Evolutionary conservation across 129 eudicot genomes (phyloP), one percentile per base, ranked within the genome.

Genomic region (Flaveria robusta): DNA sequence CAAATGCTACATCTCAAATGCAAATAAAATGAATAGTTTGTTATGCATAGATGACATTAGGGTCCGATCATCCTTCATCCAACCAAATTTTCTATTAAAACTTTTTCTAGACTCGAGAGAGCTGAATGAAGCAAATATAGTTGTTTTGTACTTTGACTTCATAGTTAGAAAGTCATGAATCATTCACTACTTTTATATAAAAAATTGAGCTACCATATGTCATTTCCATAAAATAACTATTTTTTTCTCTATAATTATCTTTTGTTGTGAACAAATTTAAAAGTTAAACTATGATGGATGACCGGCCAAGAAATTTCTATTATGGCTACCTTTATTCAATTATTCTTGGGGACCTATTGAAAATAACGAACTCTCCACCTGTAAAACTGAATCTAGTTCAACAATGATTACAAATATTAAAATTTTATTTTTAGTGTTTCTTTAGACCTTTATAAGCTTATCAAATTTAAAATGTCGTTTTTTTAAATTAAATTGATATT

Each of bases 331-430:
- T 76, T 52, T 58, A 22, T 58, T 34, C 66, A 29, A 65, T 52
- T 73, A 56, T 58, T 50, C 66, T 76, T 51, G 66, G 41, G 80
- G 54, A 15, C 73, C 72, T 51, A 49, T 50, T 50, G 71, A 31
- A 19, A 75, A 49, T 47, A 75, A 50, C 65, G 24, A 16, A 41
- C 7, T 10, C 11, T 56, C 64, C 64, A 19, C 64, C 64, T 56
- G 64, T 56, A 20, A 56, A 52, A 56, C 22, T 18, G 43, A 56
- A 54, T n/a, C 45, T 27, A 18, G 7, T 55, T 23, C 67, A 55
- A 66, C 29, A 41, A 68, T 23, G 72, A 22, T 43, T 13, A 12
- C 39, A 62, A 4, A 41, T 22, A 19, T 15, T 42, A 22, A 42
- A 13, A 1, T 43, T 11, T 5, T 5, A n/a, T 20, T 10, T 39